Evolutionary conservation across 2,329 filamentous ascomycete species (phyloP), one percentile per base, ranked within the genome.

Genomic region (Phaeosphaeriaceae sp.): DNA sequence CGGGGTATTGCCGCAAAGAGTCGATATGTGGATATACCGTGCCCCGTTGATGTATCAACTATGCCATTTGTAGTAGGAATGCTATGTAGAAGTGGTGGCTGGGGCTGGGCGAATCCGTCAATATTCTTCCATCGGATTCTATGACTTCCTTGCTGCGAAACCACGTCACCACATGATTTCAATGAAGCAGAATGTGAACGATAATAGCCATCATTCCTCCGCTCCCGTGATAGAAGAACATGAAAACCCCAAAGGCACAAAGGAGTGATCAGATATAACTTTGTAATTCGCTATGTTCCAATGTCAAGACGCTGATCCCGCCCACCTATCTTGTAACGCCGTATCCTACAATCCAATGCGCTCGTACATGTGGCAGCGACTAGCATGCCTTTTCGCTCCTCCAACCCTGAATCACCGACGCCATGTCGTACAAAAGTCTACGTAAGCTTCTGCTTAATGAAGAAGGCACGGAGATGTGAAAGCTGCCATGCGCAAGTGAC

Each of bases 401-500:
- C 44, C 56, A 54, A 62, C 53, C 57, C 58, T 55, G 45, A 20
- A 33, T 21, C n/a, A 17, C 31, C 42, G 24, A 36, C 33, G 33
- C 25, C 58, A 45, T 47, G 36, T 44, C 48, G 15, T 41, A 31
- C 45, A 53, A 48, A 48, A 40, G 45, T 51, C 80, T 87, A 99
- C 59, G 95, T 98, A 78, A 99, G 88, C 86, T 99, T 99, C 84
- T 98, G 94, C 86, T 99, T 99, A 84, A 99, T 99, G 84, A 99
- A 99, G 86, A 99, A 99, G 48, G 91, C 91, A 69, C 95, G 87
- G 71, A 99, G 86, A 81, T 99, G 94, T 53, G 93, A 96, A 48
- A 99, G 84, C 80, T 99, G 95, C 95, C 95, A 99, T 61, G 92
- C 91, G 81, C 95, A 99, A 33, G 95, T 97, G 55, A 89, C 84